Conservation (phyloP, 192 early-diverging fungal species). For the Funneliformis geosporum region DNA sequence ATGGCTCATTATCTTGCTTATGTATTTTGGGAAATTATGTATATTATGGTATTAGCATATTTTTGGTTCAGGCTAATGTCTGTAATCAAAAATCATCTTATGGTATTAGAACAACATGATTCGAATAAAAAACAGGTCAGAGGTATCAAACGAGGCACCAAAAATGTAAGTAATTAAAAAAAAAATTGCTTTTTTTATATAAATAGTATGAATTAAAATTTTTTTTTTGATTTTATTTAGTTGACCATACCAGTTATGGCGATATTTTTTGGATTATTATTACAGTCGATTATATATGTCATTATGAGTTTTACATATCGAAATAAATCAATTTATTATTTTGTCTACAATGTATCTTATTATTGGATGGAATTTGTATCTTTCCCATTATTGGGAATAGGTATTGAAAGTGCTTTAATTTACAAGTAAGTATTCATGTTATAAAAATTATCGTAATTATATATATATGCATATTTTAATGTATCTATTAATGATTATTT, state of each 20-base stretch:
- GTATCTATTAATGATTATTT: no score
- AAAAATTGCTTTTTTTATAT: background rate
- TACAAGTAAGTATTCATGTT: background rate
- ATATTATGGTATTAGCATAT: background rate
- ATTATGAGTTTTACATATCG: background rate
- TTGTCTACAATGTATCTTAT: background rate
- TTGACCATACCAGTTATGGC: background rate
- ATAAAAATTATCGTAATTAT: no score
- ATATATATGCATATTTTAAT: no score
- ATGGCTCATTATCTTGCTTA: background rate
- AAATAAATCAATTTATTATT: background rate
- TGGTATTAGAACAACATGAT: background rate
- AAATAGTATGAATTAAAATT: background rate
- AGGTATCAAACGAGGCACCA: background rate
- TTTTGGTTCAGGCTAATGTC: background rate
- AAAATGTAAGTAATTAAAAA: background rate
- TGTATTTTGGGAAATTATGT: background rate
- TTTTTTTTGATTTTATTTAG: background rate
- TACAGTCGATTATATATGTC: background rate
- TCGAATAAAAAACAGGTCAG: background rate
- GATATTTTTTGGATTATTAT: background rate
- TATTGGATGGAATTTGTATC: background rate
- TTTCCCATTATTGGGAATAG: background rate
- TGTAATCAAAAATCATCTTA: background rate
- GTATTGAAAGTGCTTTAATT: background rate